Base-by-base conservation (phyloP, 768 basidiomycete species). In the Xerocomellus dryophilus region DNA sequence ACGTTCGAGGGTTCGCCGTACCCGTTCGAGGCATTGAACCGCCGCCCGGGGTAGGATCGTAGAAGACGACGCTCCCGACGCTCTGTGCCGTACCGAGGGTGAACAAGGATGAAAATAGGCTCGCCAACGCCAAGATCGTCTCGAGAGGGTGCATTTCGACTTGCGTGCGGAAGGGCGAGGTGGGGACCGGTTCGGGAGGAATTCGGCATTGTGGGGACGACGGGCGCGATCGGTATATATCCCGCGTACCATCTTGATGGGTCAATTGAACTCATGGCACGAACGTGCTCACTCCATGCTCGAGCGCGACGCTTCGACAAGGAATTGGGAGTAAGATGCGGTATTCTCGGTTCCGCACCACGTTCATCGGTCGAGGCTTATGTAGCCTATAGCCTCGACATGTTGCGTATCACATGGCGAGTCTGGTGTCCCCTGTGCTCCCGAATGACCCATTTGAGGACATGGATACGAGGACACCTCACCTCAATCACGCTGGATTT, bases 1-100 rank as follows among this genome's bases (percentile, higher is more conserved):
- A 76, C 80, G 66, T 84, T 74, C 60, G 81, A 55, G 14, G 77
- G 73, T 64, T 74, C 76, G 10, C 75, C 80, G 5, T 65, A 63
- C 14, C 78, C 69, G 29, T 74, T 69, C 65, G 35, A 80, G n/a
- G 72, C 74, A 73, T 71, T 3, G 80, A 79, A 4, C 79, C 78
- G 1, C 77, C 80, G 2, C 53, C 58, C 0, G 15, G 7, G 5
- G 57, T 54, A 1, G 79, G 79, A 31, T 72, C 43, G 34, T 71
- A 68, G 57, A 68, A 81, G 9, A 64, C 67, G 7, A 68, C 64
- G 2, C 39, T 44, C 12, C 32, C 50, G 4, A 12, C 2, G 1
- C 18, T 25, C 21, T 51, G 44, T 31, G 35, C 18, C 4, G 9
- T 7, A 7, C 32, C 18, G 5, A 39, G 5, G 2, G 36, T 10